These are phyloP conservation scores for Ilex aquifolium DNA, from an alignment of 257 asterid species.

Conservation along the genomic window DNA sequence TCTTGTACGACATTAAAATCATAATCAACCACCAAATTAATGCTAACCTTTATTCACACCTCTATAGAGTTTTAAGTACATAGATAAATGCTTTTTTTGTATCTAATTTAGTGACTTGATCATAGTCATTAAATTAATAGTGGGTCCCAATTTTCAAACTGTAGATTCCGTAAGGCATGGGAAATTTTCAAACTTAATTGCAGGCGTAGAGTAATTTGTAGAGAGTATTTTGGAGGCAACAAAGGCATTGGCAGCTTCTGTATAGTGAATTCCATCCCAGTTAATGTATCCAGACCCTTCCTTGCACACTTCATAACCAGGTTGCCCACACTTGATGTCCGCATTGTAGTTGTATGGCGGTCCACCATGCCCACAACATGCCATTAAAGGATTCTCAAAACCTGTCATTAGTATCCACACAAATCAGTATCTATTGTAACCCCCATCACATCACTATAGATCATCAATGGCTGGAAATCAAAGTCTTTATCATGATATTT, in stretches of 20 bases:
- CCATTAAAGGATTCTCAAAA: constrained; percentile 41
- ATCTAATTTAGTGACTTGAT: no score
- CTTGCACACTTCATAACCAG: constrained; percentile 23
- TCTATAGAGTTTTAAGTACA: no score
- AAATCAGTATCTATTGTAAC: no score
- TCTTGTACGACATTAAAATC: no score
- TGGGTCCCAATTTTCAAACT: no score
- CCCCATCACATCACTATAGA: no score
- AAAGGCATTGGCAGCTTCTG: constrained; percentile 31
- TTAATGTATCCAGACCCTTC: constrained; percentile 18
- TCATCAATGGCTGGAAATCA: no score
- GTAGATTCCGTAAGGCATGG: not conserved
- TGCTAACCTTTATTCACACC: no score
- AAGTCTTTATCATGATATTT: not conserved
- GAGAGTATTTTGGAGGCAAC: constrained; percentile 36
- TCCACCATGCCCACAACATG: constrained; percentile 62
- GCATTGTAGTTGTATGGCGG: constrained; percentile 37
- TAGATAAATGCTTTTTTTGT: no score
- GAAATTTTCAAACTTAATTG: constrained; percentile 23
- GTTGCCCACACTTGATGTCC: constrained; percentile 22
- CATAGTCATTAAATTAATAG: no score
- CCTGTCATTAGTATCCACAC: constrained; percentile 15
- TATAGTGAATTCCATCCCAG: constrained; percentile 50
- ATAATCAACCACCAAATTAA: no score
- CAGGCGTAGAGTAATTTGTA: constrained; percentile 34